Percentiles rank a stretch among this genome's conserved stretches.
Evolutionary conservation across 2,329 filamentous ascomycete genomes (phyloP).

Genomic region (Blumeria graminis): DNA sequence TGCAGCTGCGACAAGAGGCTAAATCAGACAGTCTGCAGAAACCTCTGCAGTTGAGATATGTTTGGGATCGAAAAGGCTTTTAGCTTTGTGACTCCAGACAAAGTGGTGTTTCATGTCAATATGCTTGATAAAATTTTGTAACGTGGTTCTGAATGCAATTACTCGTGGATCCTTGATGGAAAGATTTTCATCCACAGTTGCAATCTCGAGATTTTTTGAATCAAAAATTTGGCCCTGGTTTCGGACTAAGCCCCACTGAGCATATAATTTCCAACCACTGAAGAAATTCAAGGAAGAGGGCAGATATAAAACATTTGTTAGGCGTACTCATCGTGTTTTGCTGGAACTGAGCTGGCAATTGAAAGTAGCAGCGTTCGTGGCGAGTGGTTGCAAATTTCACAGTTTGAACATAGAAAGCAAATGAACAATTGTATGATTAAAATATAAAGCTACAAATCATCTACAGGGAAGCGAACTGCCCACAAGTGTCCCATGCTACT

Average conservation of each 20-base stretch:
- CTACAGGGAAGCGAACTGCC: too few species aligned
- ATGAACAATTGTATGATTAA: too few species aligned
- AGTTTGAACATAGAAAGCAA: too few species aligned
- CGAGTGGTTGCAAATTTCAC: not conserved
- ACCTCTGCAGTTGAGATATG: too few species aligned
- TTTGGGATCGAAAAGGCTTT: too few species aligned
- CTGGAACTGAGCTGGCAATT: not conserved
- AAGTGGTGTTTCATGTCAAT: too few species aligned
- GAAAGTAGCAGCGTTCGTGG: not conserved
- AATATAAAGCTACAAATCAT: too few species aligned
- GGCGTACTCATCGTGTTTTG: not conserved
- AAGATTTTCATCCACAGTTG: not conserved
- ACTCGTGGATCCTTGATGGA: not conserved
- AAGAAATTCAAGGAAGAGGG: not conserved
- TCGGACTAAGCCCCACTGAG: not conserved
- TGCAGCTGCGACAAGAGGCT: too few species aligned
- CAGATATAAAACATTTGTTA: not conserved
- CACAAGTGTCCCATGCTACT: too few species aligned
- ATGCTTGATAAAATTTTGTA: not conserved
- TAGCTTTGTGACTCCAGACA: too few species aligned
- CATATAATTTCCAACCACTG: not conserved
- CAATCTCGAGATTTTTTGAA: constrained; percentile 1
- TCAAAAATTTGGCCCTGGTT: not conserved
- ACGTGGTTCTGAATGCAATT: not conserved
- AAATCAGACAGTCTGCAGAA: too few species aligned